phyloP scores from a whole-genome alignment of 1,284 basidiomycete species.

The Puccinia novopanici region DNA sequence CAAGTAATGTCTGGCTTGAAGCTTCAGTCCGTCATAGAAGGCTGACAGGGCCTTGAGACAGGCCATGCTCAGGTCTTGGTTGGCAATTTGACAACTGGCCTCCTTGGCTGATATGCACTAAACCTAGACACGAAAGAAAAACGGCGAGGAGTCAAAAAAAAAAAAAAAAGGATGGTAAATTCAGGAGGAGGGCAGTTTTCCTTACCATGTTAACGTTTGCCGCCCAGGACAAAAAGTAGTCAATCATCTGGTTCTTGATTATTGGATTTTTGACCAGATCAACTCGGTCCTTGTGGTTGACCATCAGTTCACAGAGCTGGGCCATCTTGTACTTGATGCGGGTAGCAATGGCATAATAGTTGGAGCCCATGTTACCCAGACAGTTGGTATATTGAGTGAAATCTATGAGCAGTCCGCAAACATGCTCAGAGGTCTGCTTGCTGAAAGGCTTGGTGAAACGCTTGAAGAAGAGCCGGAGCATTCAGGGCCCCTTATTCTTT shows the following conservation, averaged over 20 bases:
- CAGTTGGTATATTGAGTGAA: slow-evolving; percentile 48
- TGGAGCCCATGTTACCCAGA: slow-evolving; percentile 19
- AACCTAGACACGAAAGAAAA: slow-evolving; percentile 9
- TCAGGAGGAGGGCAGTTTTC: not conserved
- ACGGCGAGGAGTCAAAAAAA: not conserved
- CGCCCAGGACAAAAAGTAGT: slow-evolving; percentile 49
- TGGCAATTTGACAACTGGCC: slow-evolving; percentile 72
- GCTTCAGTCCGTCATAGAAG: slow-evolving; percentile 72
- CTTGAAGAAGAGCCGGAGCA: slow-evolving; percentile 75
- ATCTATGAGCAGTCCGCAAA: slow-evolving; percentile 37
- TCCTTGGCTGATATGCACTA: slow-evolving; percentile 49
- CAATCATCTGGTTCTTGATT: slow-evolving; percentile 50
- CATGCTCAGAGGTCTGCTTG: slow-evolving; percentile 65
- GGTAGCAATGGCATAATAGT: slow-evolving; percentile 17
- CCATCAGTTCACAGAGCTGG: slow-evolving; percentile 70
- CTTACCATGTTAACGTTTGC: slow-evolving; percentile 37
- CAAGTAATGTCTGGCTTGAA: slow-evolving; percentile 66
- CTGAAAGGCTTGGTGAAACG: slow-evolving; percentile 67
- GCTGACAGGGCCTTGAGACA: slow-evolving; percentile 72
- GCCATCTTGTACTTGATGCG: slow-evolving; percentile 77
- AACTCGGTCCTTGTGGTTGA: slow-evolving; percentile 67
- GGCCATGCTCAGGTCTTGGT: slow-evolving; percentile 74
- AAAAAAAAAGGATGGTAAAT: not conserved
- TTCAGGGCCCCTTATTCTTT: too few species aligned
- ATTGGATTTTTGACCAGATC: slow-evolving; percentile 59